These are phyloP conservation scores for Komagataella mondaviorum DNA, from an alignment of 805 yeast genomes.

Conservation along the genomic window DNA sequence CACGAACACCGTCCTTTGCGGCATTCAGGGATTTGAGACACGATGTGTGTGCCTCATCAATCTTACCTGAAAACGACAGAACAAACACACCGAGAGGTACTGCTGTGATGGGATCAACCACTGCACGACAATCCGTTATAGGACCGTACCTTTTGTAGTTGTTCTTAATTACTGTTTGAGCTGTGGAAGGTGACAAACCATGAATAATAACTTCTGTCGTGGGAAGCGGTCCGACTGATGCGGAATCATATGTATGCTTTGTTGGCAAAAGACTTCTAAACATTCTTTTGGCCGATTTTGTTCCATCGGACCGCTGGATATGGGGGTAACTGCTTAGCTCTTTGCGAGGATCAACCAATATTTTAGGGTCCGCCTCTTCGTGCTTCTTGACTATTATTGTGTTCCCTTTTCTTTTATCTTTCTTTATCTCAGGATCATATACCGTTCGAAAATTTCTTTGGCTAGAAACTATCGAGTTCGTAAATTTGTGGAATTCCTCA, in stretches of 20 bases:
- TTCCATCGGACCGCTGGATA: slow-evolving; percentile 4
- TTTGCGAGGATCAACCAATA: slow-evolving; percentile 29
- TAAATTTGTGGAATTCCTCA: slow-evolving; percentile 1
- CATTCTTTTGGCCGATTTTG: slow-evolving; percentile 9
- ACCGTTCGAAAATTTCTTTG: slow-evolving; percentile 26
- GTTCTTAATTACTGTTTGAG: slow-evolving; percentile 29
- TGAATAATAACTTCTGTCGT: slow-evolving; percentile 56
- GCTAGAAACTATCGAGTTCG: neutral
- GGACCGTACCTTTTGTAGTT: slow-evolving; percentile 53
- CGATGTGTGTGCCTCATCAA: slow-evolving; percentile 12
- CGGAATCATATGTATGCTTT: slow-evolving; percentile 42
- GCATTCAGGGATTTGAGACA: slow-evolving; percentile 21
- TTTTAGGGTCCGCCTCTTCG: slow-evolving; percentile 13
- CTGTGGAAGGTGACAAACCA: slow-evolving; percentile 44
- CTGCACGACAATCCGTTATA: slow-evolving; percentile 40
- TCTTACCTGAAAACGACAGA: slow-evolving; percentile 46
- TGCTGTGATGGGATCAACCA: slow-evolving; percentile 63
- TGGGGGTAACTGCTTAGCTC: slow-evolving; percentile 16
- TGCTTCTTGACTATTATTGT: slow-evolving; percentile 19
- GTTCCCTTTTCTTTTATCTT: slow-evolving; percentile 25
- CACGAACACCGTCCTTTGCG: slow-evolving; percentile 28
- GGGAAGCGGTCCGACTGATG: slow-evolving; percentile 69
- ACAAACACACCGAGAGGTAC: slow-evolving; percentile 66
- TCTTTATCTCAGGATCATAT: slow-evolving; percentile 39
- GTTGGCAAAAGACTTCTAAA: slow-evolving; percentile 9